Conservation (phyloP, 2,329 filamentous ascomycete genomes). For the Neopestalotiopsis clavispora region DNA sequence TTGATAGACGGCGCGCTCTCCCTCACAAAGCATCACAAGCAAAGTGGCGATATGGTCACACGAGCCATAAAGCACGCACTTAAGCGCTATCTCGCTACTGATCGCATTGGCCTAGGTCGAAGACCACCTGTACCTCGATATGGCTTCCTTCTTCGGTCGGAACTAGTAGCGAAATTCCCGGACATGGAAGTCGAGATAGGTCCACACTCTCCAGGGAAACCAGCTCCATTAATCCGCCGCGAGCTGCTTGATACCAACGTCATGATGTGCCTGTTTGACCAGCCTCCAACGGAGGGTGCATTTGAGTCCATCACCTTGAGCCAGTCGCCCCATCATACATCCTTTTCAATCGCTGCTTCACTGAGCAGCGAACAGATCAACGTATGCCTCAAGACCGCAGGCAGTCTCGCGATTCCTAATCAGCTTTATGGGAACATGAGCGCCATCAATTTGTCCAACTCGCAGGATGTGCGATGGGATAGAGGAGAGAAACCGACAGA, state of each 20-base stretch:
- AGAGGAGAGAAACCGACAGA: too few relatives aligned
- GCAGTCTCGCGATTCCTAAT: too few relatives aligned
- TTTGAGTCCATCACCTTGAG: neutral
- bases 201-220: neutral
- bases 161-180: neutral
- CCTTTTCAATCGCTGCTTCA: neutral
- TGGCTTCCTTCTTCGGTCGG: neutral
- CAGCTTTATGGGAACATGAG: too few relatives aligned
- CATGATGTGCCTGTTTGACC: neutral
- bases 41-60: slow-evolving; percentile 35
- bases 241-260: neutral
- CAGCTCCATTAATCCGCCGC: neutral
- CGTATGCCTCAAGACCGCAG: neutral
- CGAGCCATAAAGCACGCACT: slow-evolving; percentile 35
- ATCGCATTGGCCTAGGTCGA: neutral
- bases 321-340: neutral
- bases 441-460: too few relatives aligned
- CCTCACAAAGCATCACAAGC: slow-evolving; percentile 40
- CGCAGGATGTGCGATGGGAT: too few relatives aligned
- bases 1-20: slow-evolving; percentile 49
- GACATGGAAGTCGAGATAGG: neutral
- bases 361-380: neutral
- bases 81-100: slow-evolving; percentile 35
- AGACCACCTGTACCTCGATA: neutral
- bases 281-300: neutral